These are phyloP conservation scores for Cercophora samala DNA, from an alignment of 495 filamentous ascomycete species.

Conservation along the genomic window DNA sequence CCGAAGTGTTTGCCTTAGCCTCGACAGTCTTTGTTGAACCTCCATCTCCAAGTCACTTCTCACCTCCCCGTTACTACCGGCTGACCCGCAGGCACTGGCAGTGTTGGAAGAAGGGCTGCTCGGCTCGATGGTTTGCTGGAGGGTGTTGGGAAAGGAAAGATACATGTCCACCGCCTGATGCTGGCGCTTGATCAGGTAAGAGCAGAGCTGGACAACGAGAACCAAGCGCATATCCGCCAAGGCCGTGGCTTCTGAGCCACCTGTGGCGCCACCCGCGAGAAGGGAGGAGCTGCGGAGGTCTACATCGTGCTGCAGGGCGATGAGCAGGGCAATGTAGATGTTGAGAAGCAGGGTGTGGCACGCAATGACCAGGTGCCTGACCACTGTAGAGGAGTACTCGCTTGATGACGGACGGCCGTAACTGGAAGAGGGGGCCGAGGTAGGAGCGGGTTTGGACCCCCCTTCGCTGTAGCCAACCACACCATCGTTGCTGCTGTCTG, in stretches of 20 bases:
- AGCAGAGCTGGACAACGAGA: neutral
- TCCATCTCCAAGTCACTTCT: too few relatives aligned
- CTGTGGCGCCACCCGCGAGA: neutral
- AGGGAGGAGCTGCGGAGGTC: neutral
- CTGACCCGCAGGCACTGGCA: too few relatives aligned
- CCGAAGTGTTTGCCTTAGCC: too few relatives aligned
- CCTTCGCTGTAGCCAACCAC: too few relatives aligned
- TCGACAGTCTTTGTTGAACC: too few relatives aligned
- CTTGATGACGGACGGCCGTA: neutral
- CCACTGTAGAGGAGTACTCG: neutral
- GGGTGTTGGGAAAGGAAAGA: too few relatives aligned
- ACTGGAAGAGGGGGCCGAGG: too few relatives aligned
- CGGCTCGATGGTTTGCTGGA: too few relatives aligned
- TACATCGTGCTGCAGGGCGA: neutral
- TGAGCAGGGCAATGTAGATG: neutral
- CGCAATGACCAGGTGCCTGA: neutral
- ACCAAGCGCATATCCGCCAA: neutral
- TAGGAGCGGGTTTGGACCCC: too few relatives aligned
- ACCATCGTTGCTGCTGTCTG: too few relatives aligned
- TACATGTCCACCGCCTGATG: neutral
- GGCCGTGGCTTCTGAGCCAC: neutral
- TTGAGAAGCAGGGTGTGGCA: neutral
- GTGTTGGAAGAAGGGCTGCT: too few relatives aligned
- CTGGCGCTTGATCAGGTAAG: slow-evolving; percentile 1
- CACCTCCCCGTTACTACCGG: too few relatives aligned